Base-by-base conservation (phyloP, 2,329 filamentous ascomycete genomes). In the Phyllosticta capitalensis region DNA sequence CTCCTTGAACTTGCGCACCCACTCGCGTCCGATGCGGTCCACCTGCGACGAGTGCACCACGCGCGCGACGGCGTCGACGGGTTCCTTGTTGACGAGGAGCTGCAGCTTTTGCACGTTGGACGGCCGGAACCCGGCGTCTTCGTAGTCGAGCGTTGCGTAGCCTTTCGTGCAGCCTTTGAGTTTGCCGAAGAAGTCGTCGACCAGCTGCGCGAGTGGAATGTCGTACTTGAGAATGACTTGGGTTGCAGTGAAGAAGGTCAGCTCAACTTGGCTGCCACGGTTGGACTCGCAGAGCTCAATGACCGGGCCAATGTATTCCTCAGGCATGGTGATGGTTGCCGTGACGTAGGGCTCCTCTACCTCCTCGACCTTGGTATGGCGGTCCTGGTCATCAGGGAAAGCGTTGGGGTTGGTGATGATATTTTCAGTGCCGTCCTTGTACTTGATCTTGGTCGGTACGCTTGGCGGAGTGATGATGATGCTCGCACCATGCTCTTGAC, bases 391-490 rank as follows among this genome's bases (percentile, higher is more conserved):
- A 52, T 95, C 90, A 0, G 94, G 94, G 67, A 97, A 99, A 54
- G 90, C 81, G 51, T 89, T 87, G 0, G 94, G 92, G 67, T 94
- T 97, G 61, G 88, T 86, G 63, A 96, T 84, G 61, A 95, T 81
- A 30, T 83, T 81, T 68, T 94, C 88, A 2, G 76, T 83, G n/a
- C 91, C 91, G 67, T 92, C 84, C 52, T 78, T 81, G 81, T 86
- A 94, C 9, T 89, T 73, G 7, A 97, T 82, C 71, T 92, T 95
- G 67, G 92, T 95, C 2, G 94, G 92, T 12, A 99, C 94, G 0
- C 90, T 92, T 0, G 94, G 94, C 45, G 95, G 92, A 0, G 94
- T 99, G 70, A 99, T 94, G 74, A 99, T 96, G 69, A 99, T 91
- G 68, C 86, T 94, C 2, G 89, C 88, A 5, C 92, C 94, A 68